Evolutionary conservation across 768 basidiomycete genomes (phyloP).

Genomic region (Panaeolus cyanescens): DNA sequence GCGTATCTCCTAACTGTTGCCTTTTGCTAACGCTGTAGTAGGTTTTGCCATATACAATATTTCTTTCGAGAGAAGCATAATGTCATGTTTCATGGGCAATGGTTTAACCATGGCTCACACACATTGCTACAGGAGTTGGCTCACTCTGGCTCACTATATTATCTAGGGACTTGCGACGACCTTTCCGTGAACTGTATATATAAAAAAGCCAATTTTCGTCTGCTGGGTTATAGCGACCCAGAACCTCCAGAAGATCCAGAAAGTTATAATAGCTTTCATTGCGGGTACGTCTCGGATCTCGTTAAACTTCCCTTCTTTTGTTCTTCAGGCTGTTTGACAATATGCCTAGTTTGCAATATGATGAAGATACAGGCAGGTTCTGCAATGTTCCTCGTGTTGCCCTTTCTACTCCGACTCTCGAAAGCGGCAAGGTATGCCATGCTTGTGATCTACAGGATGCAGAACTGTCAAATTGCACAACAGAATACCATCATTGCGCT

Average conservation of each 20-base stretch:
- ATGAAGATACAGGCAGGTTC: constrained; percentile 48
- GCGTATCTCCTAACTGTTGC: background rate
- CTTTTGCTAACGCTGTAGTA: constrained; percentile 26
- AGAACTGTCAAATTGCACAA: constrained; percentile 19
- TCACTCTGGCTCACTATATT: constrained; percentile 61
- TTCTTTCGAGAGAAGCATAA: constrained; percentile 46
- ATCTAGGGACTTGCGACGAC: constrained; percentile 58
- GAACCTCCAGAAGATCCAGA: constrained; percentile 49
- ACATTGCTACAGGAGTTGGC: constrained; percentile 68
- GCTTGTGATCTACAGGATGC: constrained; percentile 44
- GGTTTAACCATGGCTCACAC: constrained; percentile 68
- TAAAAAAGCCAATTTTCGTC: constrained; percentile 54
- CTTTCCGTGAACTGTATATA: constrained; percentile 56
- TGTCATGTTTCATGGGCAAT: constrained; percentile 67
- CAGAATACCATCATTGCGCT: constrained; percentile 32
- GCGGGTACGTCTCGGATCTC: constrained; percentile 52
- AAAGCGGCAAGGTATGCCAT: constrained; percentile 39
- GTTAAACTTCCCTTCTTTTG: background rate
- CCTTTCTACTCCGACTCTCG: constrained; percentile 8
- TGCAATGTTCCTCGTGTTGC: constrained; percentile 40
- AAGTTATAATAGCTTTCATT: constrained; percentile 55
- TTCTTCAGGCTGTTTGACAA: background rate
- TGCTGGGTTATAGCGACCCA: constrained; percentile 38
- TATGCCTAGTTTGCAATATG: constrained; percentile 48
- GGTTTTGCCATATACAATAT: constrained; percentile 73